Percentiles rank a stretch among this genome's conserved stretches.
These are phyloP conservation scores for Cudoniella acicularis DNA, from an alignment of 495 filamentous ascomycete species.

Conservation along the genomic window DNA sequence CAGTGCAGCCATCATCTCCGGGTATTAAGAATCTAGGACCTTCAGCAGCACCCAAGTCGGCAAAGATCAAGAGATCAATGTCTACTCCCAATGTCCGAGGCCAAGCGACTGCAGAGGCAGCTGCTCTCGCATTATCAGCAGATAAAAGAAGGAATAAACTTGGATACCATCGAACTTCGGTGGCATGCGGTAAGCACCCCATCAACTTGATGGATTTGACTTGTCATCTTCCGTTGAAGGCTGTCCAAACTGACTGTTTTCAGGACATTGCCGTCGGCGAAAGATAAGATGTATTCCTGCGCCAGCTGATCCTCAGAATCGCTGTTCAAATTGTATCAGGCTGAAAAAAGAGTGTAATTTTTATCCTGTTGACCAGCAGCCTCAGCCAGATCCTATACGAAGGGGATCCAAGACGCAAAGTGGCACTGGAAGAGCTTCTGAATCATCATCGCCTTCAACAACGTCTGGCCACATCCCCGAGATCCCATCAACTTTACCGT, in stretches of 20 bases:
- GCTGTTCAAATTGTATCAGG: constrained; percentile 94
- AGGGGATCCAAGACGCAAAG: constrained; percentile 23
- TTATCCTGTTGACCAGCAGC: constrained; percentile 85
- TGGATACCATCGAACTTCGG: constrained; percentile 94
- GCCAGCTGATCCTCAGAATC: constrained; percentile 67
- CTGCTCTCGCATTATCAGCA: constrained; percentile 40
- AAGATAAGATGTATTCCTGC: constrained; percentile 92
- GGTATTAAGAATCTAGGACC: constrained; percentile 12
- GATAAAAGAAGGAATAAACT: constrained; percentile 96
- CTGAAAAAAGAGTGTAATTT: constrained; percentile 96
- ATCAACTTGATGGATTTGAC: neutral
- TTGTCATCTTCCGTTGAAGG: neutral
- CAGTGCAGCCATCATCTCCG: constrained; percentile 25
- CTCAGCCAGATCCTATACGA: constrained; percentile 38
- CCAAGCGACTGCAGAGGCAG: constrained; percentile 35
- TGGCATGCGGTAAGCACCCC: constrained; percentile 84
- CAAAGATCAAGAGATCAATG: constrained; percentile 57
- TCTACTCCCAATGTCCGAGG: constrained; percentile 66
- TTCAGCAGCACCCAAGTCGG: constrained; percentile 36
- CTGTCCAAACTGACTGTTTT: constrained; percentile 13
- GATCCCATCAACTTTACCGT: constrained; percentile 37
- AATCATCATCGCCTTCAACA: constrained; percentile 47
- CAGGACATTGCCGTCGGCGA: constrained; percentile 89
- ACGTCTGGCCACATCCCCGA: constrained; percentile 40
- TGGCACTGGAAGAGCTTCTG: constrained; percentile 33